phyloP scores from a whole-genome alignment of 139 green algal genomes.

The Tetraselmis striata region DNA sequence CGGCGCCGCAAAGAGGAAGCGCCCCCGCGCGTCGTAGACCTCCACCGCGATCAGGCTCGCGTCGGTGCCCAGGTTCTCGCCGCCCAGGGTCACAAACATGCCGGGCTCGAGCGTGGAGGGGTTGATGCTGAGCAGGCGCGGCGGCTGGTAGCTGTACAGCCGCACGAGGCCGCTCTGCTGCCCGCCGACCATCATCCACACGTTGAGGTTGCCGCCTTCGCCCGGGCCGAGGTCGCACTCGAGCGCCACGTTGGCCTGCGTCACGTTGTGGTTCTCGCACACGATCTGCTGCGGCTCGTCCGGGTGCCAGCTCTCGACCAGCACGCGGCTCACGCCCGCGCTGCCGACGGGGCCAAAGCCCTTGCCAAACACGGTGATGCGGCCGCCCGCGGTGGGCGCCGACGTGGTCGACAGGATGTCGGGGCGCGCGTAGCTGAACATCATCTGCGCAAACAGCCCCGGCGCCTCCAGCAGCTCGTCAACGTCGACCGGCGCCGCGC shows the following conservation, averaged over 20 bases:
- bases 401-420: slow-evolving; percentile 10
- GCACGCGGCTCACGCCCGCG: not conserved
- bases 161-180: not conserved
- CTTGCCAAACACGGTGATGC: slow-evolving; percentile 5
- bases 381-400: slow-evolving; percentile 6
- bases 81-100: not conserved
- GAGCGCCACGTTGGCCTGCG: slow-evolving; percentile 13
- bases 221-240: slow-evolving; percentile 9
- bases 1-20: not conserved
- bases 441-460: not conserved
- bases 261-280: slow-evolving; percentile 8
- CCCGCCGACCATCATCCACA: not conserved
- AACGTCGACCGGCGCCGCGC: slow-evolving; percentile 5
- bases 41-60: not conserved
- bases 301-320: not conserved
- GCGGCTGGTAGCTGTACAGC: not conserved
- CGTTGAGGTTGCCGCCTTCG: not conserved
- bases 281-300: not conserved
- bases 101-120: not conserved
- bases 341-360: slow-evolving; percentile 5
- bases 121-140: not conserved
- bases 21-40: not conserved
- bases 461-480: not conserved
- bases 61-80: not conserved
- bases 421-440: slow-evolving; percentile 9